Evolutionary conservation across 108 stramenopile genomes (phyloP).

Genomic region (Fragilariopsis cylindrus): DNA sequence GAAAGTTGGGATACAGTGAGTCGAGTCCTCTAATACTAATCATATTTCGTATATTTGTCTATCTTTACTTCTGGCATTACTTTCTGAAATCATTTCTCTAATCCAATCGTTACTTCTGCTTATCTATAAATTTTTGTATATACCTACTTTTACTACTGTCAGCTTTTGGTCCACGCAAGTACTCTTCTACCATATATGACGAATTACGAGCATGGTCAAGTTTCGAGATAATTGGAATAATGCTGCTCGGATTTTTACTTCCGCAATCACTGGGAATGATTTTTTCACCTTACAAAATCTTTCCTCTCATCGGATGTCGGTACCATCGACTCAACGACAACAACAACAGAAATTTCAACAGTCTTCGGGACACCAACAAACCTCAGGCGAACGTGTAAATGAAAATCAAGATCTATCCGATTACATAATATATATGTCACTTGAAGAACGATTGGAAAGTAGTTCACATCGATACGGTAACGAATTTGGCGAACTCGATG

Average conservation of each 20-base stretch:
- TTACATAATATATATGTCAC: constrained; percentile 34
- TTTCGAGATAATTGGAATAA: constrained; percentile 39
- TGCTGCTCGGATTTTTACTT: constrained; percentile 46
- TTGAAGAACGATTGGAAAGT: constrained; percentile 44
- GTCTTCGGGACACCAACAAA: background rate
- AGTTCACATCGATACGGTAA: constrained; percentile 21
- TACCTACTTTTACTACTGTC: background rate
- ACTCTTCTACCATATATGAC: constrained; percentile 40
- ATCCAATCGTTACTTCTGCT: background rate
- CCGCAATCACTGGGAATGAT: constrained; percentile 57
- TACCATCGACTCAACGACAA: background rate
- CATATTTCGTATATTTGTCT: no score
- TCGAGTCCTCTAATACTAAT: no score
- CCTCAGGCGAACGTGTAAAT: background rate
- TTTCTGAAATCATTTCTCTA: no score
- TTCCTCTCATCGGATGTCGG: background rate
- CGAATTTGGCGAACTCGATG: constrained; percentile 46
- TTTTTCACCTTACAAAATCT: constrained; percentile 37
- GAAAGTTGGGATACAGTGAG: constrained; percentile 28
- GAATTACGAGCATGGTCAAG: constrained; percentile 43
- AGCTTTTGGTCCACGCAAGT: constrained; percentile 47
- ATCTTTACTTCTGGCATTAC: no score
- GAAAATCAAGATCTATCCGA: constrained; percentile 2
- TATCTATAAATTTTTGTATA: background rate
- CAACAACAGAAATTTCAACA: background rate